Conservation (phyloP, 331 rosid genomes). For the Cydonia oblonga region DNA sequence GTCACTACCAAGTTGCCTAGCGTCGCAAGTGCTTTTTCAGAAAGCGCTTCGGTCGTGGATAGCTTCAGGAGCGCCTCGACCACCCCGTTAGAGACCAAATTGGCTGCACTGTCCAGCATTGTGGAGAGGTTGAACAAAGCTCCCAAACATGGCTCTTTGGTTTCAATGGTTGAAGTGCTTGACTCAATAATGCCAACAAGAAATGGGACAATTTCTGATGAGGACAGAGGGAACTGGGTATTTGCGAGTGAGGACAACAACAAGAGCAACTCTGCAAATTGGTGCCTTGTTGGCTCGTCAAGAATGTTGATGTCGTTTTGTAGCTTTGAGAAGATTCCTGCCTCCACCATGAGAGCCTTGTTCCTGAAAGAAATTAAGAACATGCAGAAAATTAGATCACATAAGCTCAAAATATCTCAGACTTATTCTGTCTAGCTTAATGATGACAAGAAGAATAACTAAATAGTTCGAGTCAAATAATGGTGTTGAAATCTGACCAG, state of each 20-base stretch:
- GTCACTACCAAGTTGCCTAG: constrained; percentile 75
- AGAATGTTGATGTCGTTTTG: constrained; percentile 39
- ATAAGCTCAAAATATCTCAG: constrained; percentile 13
- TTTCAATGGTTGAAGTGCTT: constrained; percentile 28
- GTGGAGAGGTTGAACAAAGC: constrained; percentile 60
- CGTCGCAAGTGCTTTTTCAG: constrained; percentile 67
- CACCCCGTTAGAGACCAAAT: constrained; percentile 50
- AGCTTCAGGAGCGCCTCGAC: constrained; percentile 45
- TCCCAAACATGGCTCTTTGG: constrained; percentile 46
- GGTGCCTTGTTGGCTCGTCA: constrained; percentile 49
- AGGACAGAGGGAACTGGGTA: constrained; percentile 42
- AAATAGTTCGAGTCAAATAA: not conserved
- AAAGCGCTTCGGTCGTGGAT: constrained; percentile 31
- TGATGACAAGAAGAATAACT: constrained; percentile 27
- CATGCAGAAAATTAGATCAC: not conserved
- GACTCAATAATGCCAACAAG: constrained; percentile 35
- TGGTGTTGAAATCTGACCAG: not conserved
- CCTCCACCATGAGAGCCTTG: constrained; percentile 77
- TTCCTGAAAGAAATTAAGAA: constrained; percentile 38
- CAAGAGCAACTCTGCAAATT: constrained; percentile 46
- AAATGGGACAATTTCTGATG: constrained; percentile 44
- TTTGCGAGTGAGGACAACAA: constrained; percentile 61
- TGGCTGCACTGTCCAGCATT: constrained; percentile 47
- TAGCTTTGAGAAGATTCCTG: constrained; percentile 64
- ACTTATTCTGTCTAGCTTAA: constrained; percentile 20